Base-by-base conservation (phyloP, 2,329 filamentous ascomycete genomes). In the Keithomyces neogunnii region DNA sequence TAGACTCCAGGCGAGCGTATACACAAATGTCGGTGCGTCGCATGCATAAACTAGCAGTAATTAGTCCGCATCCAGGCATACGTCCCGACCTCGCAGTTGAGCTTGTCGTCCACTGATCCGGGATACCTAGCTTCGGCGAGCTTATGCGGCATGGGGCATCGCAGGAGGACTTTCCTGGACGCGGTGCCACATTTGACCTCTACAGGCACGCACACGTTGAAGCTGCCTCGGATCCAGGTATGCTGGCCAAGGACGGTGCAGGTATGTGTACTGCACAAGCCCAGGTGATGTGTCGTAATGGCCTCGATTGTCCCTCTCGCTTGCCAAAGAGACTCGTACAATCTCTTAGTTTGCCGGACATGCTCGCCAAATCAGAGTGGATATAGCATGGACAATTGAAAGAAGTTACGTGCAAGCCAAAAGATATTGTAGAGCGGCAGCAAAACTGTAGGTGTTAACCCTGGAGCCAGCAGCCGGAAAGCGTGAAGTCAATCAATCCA, bases 61-160 rank as follows among this genome's bases (percentile, higher is more conserved):
- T 60, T 26, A 33, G 64, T 49, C 51, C 66, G 58, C 48, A 69
- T 63, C 65, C 62, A 67, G 5, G 54, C 53, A 51, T 65, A 67
- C 26, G 59, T 56, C 53, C 59, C 64, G 5, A 63, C 61, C 56
- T 68, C 64, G 43, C 57, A 63, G 45, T 63, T 55, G 19, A 68
- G 43, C 52, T 68, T 67, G 49, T 67, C 63, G 39, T 68, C 60
- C 7, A 66, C 50, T 1, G 55, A 65, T 38, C 65, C 62, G 2
- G 59, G 55, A 33, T 56, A 52, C 11, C 19, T 35, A 2, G 33
- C 4, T 40, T 57, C 56, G 44, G 55, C 55, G 31, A 59, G 52
- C 39, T 53, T 57, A 38, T 59, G 53, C 3, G 57, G 43, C 53
- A 56, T 56, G 2, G 55, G 53, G 42, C 54, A 57, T 2, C 52